Conservation (phyloP, 441 rosid species). For the Erodium trifolium region DNA sequence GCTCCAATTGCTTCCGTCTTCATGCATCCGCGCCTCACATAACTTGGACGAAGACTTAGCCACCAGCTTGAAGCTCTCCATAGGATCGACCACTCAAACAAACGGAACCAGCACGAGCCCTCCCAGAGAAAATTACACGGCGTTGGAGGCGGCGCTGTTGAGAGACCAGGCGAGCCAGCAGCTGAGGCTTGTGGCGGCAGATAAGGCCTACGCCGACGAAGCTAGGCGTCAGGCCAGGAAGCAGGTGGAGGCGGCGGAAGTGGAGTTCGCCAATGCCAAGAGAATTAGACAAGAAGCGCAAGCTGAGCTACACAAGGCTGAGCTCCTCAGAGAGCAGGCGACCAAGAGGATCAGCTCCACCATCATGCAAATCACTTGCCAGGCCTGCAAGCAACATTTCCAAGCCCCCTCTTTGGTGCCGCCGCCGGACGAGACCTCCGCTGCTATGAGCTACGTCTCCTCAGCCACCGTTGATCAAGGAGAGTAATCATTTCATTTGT, state of each 20-base stretch:
- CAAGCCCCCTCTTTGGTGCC: constrained; percentile 30
- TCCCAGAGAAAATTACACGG: too few species aligned
- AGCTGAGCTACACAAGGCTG: constrained; percentile 73
- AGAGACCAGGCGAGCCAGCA: constrained; percentile 47
- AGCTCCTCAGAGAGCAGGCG: constrained; percentile 59
- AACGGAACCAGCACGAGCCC: too few species aligned
- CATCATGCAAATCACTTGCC: constrained; percentile 79
- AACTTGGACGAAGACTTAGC: constrained; percentile 29
- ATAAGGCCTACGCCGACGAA: constrained; percentile 72
- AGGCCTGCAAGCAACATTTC: constrained; percentile 69
- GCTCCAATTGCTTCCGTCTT: constrained; percentile 63
- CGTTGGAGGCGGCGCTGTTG: constrained; percentile 9
- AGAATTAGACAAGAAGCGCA: constrained; percentile 82
- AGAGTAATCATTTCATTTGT: constrained; percentile 24
- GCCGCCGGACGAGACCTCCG: constrained; percentile 60
- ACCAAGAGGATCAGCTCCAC: constrained; percentile 58
- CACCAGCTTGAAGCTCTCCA: constrained; percentile 48
- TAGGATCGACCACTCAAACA: too few species aligned
- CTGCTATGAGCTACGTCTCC: constrained; percentile 82
- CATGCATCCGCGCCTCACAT: constrained; percentile 16
- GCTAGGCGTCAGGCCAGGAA: constrained; percentile 65
- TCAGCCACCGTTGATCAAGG: constrained; percentile 77
- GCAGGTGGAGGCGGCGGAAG: constrained; percentile 81
- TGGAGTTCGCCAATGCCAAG: constrained; percentile 68
- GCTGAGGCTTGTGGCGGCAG: constrained; percentile 60